These are phyloP conservation scores for Schizosaccharomyces versatilis DNA, from an alignment of 1,139 yeast genomes.

Conservation along the genomic window DNA sequence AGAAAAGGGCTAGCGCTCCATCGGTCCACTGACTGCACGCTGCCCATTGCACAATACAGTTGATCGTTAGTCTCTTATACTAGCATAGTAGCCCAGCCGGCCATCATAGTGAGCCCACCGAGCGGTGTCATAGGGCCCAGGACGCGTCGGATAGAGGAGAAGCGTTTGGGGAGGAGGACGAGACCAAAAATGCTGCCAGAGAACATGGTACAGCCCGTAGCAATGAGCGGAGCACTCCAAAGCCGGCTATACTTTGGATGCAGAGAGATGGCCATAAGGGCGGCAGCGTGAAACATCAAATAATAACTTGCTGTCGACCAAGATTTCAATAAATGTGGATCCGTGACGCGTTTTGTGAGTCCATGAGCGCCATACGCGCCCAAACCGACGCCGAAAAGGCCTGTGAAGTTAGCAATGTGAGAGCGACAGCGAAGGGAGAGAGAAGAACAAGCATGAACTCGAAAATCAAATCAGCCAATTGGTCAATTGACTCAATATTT, in stretches of 20 bases:
- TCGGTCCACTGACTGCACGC: background rate
- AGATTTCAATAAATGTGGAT: constrained; percentile 2
- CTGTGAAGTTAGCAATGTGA: background rate
- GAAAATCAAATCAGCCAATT: no score
- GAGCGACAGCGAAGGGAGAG: no score
- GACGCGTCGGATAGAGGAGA: background rate
- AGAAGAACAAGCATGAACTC: background rate
- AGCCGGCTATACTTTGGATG: constrained; percentile 4
- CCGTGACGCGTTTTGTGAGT: constrained; percentile 1
- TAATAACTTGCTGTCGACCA: constrained; percentile 3
- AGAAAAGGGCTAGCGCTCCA: no score
- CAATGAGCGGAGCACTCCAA: constrained; percentile 3
- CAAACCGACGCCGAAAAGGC: constrained; percentile 2
- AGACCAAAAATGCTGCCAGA: constrained; percentile 9
- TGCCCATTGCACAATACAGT: background rate
- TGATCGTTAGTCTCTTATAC: background rate
- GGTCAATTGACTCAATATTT: no score
- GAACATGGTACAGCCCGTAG: constrained; percentile 7
- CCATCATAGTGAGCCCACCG: constrained; percentile 5
- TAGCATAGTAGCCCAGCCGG: constrained; percentile 2
- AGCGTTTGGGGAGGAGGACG: background rate
- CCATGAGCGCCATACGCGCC: constrained; percentile 3
- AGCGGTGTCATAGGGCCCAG: constrained; percentile 10
- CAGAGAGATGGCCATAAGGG: constrained; percentile 6
- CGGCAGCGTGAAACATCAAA: constrained; percentile 6